A percentile compares a stretch with the other conserved stretches of the same genome.
phyloP scores from a whole-genome alignment of 2,329 filamentous ascomycete genomes.

The Pseudomassariella vexata region DNA sequence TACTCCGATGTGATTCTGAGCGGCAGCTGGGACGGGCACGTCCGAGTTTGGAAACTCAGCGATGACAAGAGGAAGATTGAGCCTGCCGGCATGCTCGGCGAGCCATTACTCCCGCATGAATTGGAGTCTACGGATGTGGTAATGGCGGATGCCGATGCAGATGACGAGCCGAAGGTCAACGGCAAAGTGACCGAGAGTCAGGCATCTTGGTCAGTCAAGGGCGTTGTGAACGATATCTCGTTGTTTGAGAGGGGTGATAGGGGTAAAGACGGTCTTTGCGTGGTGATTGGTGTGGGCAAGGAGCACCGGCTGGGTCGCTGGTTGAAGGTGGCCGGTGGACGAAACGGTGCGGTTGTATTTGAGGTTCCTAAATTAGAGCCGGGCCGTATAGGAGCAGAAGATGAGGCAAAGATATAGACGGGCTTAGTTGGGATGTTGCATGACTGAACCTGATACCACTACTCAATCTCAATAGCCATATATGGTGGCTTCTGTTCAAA shows the following conservation, averaged over 20 bases:
- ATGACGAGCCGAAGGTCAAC: constrained; percentile 16
- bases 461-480: no score
- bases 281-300: constrained; percentile 81
- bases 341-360: constrained; percentile 83
- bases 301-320: constrained; percentile 83
- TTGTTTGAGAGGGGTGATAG: constrained; percentile 79
- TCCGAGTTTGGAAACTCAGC: constrained; percentile 79
- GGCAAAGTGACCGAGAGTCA: constrained; percentile 12
- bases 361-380: constrained; percentile 60
- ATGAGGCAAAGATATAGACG: no score
- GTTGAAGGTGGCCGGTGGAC: constrained; percentile 58
- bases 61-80: constrained; percentile 79
- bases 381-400: no score
- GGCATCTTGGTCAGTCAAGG: constrained; percentile 43
- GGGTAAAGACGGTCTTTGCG: constrained; percentile 70
- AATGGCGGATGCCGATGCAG: no score
- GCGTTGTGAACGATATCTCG: constrained; percentile 82
- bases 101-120: no score
- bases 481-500: no score
- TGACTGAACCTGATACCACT: no score
- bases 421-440: no score
- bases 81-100: constrained; percentile 60
- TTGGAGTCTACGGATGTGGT: no score
- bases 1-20: constrained; percentile 87
- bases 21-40: constrained; percentile 88